A percentile compares a stretch with the other conserved stretches of the same genome.
Conservation (phyloP, 1,284 basidiomycete species). For the Trametes hirsuta region DNA sequence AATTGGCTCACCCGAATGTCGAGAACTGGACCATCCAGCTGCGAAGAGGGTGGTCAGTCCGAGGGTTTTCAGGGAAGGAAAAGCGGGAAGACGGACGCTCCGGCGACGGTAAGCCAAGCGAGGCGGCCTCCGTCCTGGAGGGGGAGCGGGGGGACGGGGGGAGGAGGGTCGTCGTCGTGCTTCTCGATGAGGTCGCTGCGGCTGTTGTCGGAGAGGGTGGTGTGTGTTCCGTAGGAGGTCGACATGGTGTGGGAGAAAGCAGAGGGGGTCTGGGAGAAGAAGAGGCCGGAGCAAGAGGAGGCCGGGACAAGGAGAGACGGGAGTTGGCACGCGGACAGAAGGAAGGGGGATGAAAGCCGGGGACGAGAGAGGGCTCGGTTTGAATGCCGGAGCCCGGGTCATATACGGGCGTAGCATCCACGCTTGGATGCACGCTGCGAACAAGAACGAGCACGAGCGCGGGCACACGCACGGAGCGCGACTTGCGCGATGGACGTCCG, state of each 20-base stretch:
- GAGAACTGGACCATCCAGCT: slow-evolving; percentile 28
- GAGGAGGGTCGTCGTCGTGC: neutral
- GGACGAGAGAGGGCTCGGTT: neutral
- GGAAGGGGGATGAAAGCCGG: neutral
- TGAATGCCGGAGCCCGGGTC: too few species aligned
- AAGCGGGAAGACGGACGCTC: slow-evolving; percentile 17
- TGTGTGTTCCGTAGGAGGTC: slow-evolving; percentile 9
- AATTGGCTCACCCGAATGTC: slow-evolving; percentile 19
- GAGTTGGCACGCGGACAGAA: neutral
- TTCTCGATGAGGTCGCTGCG: slow-evolving; percentile 21
- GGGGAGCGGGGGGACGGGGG: neutral
- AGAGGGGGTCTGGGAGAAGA: neutral
- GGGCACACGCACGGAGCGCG: too few species aligned
- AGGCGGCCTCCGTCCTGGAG: slow-evolving; percentile 6
- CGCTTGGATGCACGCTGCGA: too few species aligned
- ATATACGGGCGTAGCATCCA: too few species aligned
- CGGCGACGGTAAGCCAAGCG: slow-evolving; percentile 25
- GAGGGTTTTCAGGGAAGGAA: neutral
- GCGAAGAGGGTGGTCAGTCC: neutral
- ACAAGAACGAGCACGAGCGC: too few species aligned
- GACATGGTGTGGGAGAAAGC: neutral
- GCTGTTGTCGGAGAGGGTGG: slow-evolving; percentile 17
- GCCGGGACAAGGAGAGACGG: neutral
- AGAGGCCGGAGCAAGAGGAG: neutral
- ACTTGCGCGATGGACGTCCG: too few species aligned